phyloP scores from a whole-genome alignment of 805 yeast genomes.

The Clavispora carvajalis region DNA sequence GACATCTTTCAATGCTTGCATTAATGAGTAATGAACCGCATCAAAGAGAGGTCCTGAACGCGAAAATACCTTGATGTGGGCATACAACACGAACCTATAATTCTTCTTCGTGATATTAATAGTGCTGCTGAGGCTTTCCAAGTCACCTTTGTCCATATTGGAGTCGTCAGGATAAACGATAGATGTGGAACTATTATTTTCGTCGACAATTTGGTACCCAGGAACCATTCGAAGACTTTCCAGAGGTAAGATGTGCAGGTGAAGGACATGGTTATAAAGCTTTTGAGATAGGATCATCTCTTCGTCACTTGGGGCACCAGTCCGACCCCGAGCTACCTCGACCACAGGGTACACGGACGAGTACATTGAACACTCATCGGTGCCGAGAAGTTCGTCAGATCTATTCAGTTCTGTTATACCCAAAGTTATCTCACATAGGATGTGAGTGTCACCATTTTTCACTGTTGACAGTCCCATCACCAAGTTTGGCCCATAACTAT shows the following conservation, averaged over 20 bases:
- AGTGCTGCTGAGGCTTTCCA: slow-evolving; percentile 16
- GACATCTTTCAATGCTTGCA: slow-evolving; percentile 55
- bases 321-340: slow-evolving; percentile 68
- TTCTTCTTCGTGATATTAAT: slow-evolving; percentile 16
- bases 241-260: slow-evolving; percentile 47
- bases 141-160: slow-evolving; percentile 20
- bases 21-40: slow-evolving; percentile 62
- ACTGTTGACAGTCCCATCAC: slow-evolving; percentile 64
- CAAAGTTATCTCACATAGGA: slow-evolving; percentile 66
- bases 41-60: slow-evolving; percentile 81
- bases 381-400: slow-evolving; percentile 20
- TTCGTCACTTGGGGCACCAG: slow-evolving; percentile 80
- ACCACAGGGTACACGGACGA: slow-evolving; percentile 63
- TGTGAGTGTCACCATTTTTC: slow-evolving; percentile 66
- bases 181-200: slow-evolving; percentile 10
- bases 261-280: slow-evolving; percentile 54
- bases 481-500: slow-evolving; percentile 27
- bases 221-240: slow-evolving; percentile 12
- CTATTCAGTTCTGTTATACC: slow-evolving; percentile 55
- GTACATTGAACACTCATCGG: slow-evolving; percentile 19
- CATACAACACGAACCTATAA: slow-evolving; percentile 53
- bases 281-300: slow-evolving; percentile 72
- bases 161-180: slow-evolving; percentile 56
- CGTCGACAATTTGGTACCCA: slow-evolving; percentile 15
- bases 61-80: slow-evolving; percentile 71